Evolutionary conservation across 192 early-diverging fungal species (phyloP).

Genomic region (Coemansia sp.): DNA sequence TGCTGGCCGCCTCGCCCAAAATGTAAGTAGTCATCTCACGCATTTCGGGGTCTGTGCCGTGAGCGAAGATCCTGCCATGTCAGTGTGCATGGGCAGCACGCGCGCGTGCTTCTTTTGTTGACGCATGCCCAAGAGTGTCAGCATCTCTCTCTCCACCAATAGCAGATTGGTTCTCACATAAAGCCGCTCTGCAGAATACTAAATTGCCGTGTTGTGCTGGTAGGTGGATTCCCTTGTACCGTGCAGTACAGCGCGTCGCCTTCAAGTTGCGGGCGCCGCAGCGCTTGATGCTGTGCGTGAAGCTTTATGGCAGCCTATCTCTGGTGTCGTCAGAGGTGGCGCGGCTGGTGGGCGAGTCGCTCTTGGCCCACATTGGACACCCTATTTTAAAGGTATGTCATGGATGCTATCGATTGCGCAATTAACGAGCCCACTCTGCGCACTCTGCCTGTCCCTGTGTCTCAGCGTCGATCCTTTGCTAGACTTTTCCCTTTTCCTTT

Average conservation of each 20-base stretch:
- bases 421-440: too few relatives aligned
- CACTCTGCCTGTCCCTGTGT: neutral
- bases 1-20: slow-evolving; percentile 23
- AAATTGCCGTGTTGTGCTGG: neutral
- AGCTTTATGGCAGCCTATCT: slow-evolving; percentile 47
- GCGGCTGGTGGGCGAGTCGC: slow-evolving; percentile 23
- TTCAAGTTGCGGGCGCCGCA: slow-evolving; percentile 40
- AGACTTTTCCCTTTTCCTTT: slow-evolving; percentile 6
- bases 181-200: neutral
- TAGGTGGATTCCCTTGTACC: slow-evolving; percentile 44
- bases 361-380: slow-evolving; percentile 40
- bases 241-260: slow-evolving; percentile 39
- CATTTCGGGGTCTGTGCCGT: neutral
- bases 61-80: neutral
- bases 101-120: neutral
- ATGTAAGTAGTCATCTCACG: slow-evolving; percentile 18
- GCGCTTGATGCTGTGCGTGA: slow-evolving; percentile 41
- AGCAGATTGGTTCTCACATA: neutral
- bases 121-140: neutral
- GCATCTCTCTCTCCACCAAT: neutral
- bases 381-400: slow-evolving; percentile 35
- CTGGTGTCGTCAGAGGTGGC: slow-evolving; percentile 31
- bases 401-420: neutral
- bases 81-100: neutral
- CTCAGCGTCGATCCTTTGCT: slow-evolving; percentile 1